These are phyloP conservation scores for Saccharomyces hybrid DNA, from an alignment of 1,139 yeast species.

Conservation along the genomic window DNA sequence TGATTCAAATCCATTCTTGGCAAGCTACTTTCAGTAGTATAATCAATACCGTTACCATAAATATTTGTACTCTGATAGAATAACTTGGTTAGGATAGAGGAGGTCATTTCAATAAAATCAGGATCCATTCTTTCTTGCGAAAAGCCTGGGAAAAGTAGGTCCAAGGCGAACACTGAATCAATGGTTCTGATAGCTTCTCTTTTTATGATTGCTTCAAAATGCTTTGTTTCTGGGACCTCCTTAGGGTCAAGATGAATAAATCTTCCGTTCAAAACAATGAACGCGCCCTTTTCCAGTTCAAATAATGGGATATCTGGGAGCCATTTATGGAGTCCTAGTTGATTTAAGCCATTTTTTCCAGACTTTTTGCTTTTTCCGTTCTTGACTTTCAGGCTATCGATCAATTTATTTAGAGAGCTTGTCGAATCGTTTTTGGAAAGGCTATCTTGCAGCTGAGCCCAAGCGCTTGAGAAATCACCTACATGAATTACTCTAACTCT, in stretches of 20 bases:
- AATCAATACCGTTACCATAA: conserved; percentile 33
- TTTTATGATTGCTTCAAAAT: conserved; percentile 44
- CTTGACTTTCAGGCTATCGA: neutral
- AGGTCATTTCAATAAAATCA: conserved; percentile 37
- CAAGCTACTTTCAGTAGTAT: conserved; percentile 23
- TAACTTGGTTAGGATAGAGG: conserved; percentile 35
- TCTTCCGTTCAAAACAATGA: conserved; percentile 29
- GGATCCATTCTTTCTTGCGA: conserved; percentile 20
- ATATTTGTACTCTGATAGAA: conserved; percentile 40
- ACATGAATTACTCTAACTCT: conserved; percentile 25
- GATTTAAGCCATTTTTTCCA: conserved; percentile 1
- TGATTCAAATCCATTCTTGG: conserved; percentile 40
- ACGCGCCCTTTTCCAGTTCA: conserved; percentile 12
- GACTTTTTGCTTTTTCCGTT: neutral
- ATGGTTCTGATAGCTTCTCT: conserved; percentile 47
- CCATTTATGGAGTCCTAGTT: conserved; percentile 15
- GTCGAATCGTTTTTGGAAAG: conserved; percentile 6
- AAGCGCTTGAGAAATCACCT: conserved; percentile 11
- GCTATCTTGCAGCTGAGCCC: conserved; percentile 14
- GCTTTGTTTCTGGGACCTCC: conserved; percentile 30
- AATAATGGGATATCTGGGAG: conserved; percentile 20
- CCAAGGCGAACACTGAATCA: conserved; percentile 37
- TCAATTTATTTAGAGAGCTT: neutral
- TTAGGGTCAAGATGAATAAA: conserved; percentile 20
- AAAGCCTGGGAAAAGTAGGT: conserved; percentile 15